Base-by-base conservation (phyloP, 805 yeast genomes). In the Ascoidea asiatica region DNA sequence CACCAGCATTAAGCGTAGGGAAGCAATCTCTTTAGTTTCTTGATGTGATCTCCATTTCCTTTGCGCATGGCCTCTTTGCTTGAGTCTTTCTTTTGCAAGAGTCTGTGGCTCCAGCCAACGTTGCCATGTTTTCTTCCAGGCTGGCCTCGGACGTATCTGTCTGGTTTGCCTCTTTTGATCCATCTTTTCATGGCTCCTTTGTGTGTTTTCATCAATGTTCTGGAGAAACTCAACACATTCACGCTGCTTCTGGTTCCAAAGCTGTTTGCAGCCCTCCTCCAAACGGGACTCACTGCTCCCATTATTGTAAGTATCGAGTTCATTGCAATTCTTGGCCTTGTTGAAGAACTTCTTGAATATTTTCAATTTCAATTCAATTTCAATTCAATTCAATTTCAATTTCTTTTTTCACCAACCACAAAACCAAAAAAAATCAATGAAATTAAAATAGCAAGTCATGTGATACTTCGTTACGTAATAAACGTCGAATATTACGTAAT, bases 51-150 rank as follows among this genome's bases (percentile, higher is more conserved):
- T 20, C 68, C 65, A 40, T 73, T 69, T 6, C 73, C 75, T 52
- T 54, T 67, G 50, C 60, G 60, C 23, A 63, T 69, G 37, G 78
- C 85, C 52, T 63, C 58, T 5, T 70, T 75, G 52, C 70, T 81
- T 23, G 77, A 81, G 51, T 77, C 73, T 61, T 81, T 68, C 53
- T 70, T 71, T 48, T 75, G 66, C 55, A 82, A 63, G 21, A 73
- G 68, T 43, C 79, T 70, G 38, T 74, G 65, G 29, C 88, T 72
- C 81, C 92, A 89, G 19, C 95, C 89, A 1, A 88, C 85, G 56
- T 89, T 89, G 43, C 97, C 96, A 60, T 89, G 97, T 52, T 84
- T 82, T 66, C 95, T 76, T 8, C 95, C 95, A 19, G 94, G 82
- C 53, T 78, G 76, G 50, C 72, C 89, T 75, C 66, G 44, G 47